Evolutionary conservation across 768 basidiomycete species (phyloP), one percentile per base, ranked within the genome.

Genomic region (Tylopilus balloui): DNA sequence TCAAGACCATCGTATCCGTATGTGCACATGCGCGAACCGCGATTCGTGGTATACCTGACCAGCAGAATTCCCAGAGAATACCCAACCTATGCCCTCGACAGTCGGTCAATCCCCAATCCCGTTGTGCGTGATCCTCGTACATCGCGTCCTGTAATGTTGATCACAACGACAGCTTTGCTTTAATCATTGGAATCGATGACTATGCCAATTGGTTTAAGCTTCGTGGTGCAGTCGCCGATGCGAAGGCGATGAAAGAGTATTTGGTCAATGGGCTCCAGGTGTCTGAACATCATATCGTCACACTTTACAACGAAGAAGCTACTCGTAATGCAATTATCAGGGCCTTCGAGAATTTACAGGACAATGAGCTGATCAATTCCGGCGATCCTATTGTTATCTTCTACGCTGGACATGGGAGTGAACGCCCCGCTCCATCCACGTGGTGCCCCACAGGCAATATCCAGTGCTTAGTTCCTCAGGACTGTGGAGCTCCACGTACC

Each of bases 101-200:
- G 11, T 27, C 15, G 45, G 8, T 28, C 36, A 5, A n/a, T 9
- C 19, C 20, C 11, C 27, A 28, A n/a, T 28, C 3, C 37, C 20
- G 28, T 39, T 21, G 46, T 39, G 19, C 3, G 46, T 47, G 11
- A 17, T 39, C 15, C 21, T 6, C 21, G 23, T 13, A 14, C 4
- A 17, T 34, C 5, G 20, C 15, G 9, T 5, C 4, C 21, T 3
- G 6, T 10, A 14, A 21, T 1, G 10, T 4, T 31, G 14, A 31
- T 4, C 21, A 8, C 5, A 31, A 2, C n/a, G 8, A 1, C 28
- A 47, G 46, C 39, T 70, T 72, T 12, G 73, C 73, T 8, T 61
- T 77, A 19, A 61, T 75, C 42, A 72, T 78, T 36, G 76, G 74
- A 7, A 75, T 77, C 45, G 68, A 75, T 48, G 38, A 65, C 38